Conservation (phyloP, 306 rosid species). For the Bauhinia variegata region DNA sequence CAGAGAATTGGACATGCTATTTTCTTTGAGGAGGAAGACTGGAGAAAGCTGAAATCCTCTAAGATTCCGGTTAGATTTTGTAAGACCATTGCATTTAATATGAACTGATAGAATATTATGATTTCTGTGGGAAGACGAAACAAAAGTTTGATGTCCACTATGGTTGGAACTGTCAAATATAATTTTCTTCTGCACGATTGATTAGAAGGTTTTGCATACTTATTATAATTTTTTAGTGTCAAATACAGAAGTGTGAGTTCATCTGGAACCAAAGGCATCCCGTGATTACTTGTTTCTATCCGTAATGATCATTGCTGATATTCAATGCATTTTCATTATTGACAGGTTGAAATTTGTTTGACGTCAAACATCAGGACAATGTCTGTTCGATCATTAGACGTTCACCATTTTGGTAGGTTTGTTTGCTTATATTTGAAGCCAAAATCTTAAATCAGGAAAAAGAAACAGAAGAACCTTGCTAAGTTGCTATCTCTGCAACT, state of each 20-base stretch:
- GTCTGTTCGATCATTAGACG: constrained; percentile 68
- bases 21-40: constrained; percentile 71
- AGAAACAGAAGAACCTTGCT: constrained; percentile 6
- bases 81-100: constrained; percentile 20
- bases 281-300: constrained; percentile 18
- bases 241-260: constrained; percentile 17
- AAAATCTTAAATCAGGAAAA: constrained; percentile 25
- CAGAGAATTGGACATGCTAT: constrained; percentile 93
- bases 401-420: constrained; percentile 85
- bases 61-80: constrained; percentile 72
- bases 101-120: constrained; percentile 8
- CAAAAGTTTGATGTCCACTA: not conserved
- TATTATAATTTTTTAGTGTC: not conserved
- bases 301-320: not conserved
- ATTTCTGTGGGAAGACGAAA: constrained; percentile 15
- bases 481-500: constrained; percentile 16
- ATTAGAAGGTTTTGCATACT: constrained; percentile 6
- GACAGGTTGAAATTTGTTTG: constrained; percentile 98
- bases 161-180: not conserved
- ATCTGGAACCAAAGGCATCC: constrained; percentile 18
- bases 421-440: constrained; percentile 33
- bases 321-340: constrained; percentile 27
- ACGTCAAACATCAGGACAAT: constrained; percentile 83
- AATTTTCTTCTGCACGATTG: constrained; percentile 20
- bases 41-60: constrained; percentile 67